Evolutionary conservation across 2,329 filamentous ascomycete species (phyloP), one percentile per base, ranked within the genome.

Genomic region (Drechslerella dactyloides): DNA sequence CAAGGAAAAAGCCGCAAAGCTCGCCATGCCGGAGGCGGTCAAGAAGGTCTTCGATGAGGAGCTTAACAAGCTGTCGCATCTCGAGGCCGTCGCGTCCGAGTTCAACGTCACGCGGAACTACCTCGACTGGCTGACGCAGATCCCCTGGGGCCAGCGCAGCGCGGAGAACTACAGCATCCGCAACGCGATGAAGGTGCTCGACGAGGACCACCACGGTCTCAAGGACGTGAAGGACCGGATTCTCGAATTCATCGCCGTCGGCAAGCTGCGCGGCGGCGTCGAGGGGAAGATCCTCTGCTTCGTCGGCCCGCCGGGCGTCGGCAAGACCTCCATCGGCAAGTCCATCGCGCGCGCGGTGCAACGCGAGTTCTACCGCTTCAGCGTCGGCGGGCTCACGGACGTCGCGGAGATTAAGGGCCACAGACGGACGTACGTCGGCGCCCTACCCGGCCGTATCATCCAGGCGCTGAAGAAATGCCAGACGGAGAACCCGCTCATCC

Each of bases 151-250:
- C 53, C 90, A 94, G 80, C 86, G 93, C 78, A 97, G 93, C 76
- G 89, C 92, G 0, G 94, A 99, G 82, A 99, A 97, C 80, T 99
- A 99, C 80, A 91, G 89, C 55, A 97, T 99, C 75, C 85, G 90
- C 76, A 90, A 99, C 77, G 94, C 94, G 6, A 89, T 93, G 81
- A 88, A 85, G 58, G 93, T 99, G 7, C 81, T 99, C 62, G 93
- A 99, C 75, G 93, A 97, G 80, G 94, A 99, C 78, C 94, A 99
- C 79, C 92, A 99, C 79, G 94, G 94, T 0, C 81, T 99, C 62
- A 96, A 99, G 79, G 96, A 99, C 78, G 94, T 99, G 80, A 99
- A 99, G 81, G 94, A 99, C 79, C 90, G 96, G 13, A 99, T 99
- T 73, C 81, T 99, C 7, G 94, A 99, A 79, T 99, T 99, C 78